Conservation (phyloP, 208 protist genomes). For the Wallacemonas sp. region DNA sequence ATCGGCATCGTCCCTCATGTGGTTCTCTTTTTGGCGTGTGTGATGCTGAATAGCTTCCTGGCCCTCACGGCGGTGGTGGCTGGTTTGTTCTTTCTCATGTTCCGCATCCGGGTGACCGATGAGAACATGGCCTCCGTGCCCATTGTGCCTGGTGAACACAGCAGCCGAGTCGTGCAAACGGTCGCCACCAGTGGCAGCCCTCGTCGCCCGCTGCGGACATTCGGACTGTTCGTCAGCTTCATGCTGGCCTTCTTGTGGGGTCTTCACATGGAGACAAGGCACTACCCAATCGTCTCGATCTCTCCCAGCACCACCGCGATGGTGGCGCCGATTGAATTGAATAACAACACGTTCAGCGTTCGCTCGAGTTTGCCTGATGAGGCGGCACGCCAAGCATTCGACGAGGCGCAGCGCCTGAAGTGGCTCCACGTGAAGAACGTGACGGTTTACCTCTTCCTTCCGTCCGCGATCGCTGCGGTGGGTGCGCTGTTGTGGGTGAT, state of each 20-base stretch:
- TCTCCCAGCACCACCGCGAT: too few relatives aligned
- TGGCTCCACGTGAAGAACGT: too few relatives aligned
- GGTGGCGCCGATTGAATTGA: too few relatives aligned
- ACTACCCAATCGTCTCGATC: neutral
- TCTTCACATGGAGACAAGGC: neutral
- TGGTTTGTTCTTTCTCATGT: conserved; percentile 21
- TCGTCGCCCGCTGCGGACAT: conserved; percentile 22
- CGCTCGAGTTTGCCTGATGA: neutral
- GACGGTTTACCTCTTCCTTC: too few relatives aligned
- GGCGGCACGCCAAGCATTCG: too few relatives aligned
- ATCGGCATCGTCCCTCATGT: conserved; percentile 31
- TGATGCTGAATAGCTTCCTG: conserved; percentile 24
- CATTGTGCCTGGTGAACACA: neutral
- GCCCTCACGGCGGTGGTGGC: conserved; percentile 21
- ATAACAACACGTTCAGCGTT: neutral
- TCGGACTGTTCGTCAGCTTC: conserved; percentile 27
- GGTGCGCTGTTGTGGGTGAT: conserved; percentile 16
- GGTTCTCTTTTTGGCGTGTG: conserved; percentile 26
- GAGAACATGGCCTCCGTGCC: conserved; percentile 2
- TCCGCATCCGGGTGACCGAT: conserved; percentile 21
- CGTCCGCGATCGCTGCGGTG: conserved; percentile 20
- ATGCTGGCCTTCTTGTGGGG: conserved; percentile 14
- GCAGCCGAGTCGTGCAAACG: neutral
- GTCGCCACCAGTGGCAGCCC: neutral
- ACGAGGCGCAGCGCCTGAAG: too few relatives aligned